Conservation (phyloP, 257 asterid species). For the Lithospermum erythrorhizon region DNA sequence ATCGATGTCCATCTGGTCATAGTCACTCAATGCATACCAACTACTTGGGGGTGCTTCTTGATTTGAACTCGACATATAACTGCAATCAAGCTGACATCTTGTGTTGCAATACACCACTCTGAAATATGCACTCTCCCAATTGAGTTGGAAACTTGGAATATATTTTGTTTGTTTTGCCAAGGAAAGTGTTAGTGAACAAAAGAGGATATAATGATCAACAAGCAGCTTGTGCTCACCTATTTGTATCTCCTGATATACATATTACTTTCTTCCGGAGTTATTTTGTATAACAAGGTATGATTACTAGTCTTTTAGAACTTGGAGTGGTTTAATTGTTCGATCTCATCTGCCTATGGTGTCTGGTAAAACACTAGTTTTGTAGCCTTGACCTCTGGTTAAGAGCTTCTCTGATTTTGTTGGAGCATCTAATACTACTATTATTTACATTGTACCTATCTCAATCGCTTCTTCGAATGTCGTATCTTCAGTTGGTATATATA, state of each 20-base stretch:
- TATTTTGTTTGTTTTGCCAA: not conserved
- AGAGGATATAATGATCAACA: slow-evolving; percentile 56
- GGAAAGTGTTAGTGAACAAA: slow-evolving; percentile 18
- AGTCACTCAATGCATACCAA: not conserved
- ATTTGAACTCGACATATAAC: not conserved
- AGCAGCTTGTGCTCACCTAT: slow-evolving; percentile 73
- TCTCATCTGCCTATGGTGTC: too few relatives aligned
- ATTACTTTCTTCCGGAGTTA: slow-evolving; percentile 80
- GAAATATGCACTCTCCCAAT: not conserved
- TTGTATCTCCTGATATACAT: slow-evolving; percentile 67
- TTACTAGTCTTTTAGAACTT: not conserved
- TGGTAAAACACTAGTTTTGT: too few relatives aligned
- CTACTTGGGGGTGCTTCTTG: not conserved
- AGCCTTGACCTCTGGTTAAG: too few relatives aligned
- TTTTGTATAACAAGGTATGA: slow-evolving; percentile 86
- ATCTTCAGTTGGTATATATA: too few relatives aligned
- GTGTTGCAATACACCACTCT: not conserved
- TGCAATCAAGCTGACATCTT: not conserved
- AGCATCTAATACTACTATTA: too few relatives aligned
- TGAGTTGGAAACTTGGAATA: not conserved
- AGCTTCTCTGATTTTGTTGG: too few relatives aligned
- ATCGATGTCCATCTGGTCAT: not conserved
- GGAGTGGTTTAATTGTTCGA: too few relatives aligned
- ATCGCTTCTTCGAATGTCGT: too few relatives aligned
- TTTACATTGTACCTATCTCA: too few relatives aligned